Evolutionary conservation across 73 alveolate genomes (phyloP), one percentile per base, ranked within the genome.

Genomic region (Paramecium sexaurelia): DNA sequence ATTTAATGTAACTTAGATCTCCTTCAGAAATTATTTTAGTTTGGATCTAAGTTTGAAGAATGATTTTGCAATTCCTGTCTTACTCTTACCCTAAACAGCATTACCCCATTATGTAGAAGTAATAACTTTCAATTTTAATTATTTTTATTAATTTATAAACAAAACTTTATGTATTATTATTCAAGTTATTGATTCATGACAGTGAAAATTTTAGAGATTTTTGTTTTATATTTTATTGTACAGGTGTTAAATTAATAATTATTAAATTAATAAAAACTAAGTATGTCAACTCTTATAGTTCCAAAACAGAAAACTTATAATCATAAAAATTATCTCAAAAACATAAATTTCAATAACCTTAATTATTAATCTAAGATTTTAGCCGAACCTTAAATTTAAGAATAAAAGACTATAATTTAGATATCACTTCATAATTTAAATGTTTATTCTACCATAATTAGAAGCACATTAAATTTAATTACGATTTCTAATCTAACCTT

Each of bases 371-470:
- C 66, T 27, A 84, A 84, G 11, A 51, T 84, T 27, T 37, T 84
- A 24, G 75, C 69, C 5, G 84, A 84, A 39, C 61, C 69, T 37
- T 55, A 84, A 20, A 84, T 84, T 5, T 51, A 84, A 19, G 92
- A 84, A 37, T 24, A 84, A 36, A 85, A 84, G 9, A 84, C n/a
- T 84, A 27, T 84, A 84, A 45, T 84, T 66, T 55, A n/a, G n/a
- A n/a, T n/a, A n/a, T n/a, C n/a, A n/a, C n/a, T n/a, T n/a, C n/a
- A n/a, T n/a, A n/a, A n/a, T n/a, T n/a, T n/a, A n/a, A n/a, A n/a
- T n/a, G n/a, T n/a, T n/a, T n/a, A n/a, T n/a, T n/a, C n/a, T n/a
- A n/a, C n/a, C n/a, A n/a, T n/a, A n/a, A n/a, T n/a, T n/a, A n/a
- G n/a, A n/a, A n/a, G n/a, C n/a, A n/a, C n/a, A n/a, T n/a, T n/a